Evolutionary conservation across 106 monocot species (phyloP).

Genomic region (Acorus calamus): DNA sequence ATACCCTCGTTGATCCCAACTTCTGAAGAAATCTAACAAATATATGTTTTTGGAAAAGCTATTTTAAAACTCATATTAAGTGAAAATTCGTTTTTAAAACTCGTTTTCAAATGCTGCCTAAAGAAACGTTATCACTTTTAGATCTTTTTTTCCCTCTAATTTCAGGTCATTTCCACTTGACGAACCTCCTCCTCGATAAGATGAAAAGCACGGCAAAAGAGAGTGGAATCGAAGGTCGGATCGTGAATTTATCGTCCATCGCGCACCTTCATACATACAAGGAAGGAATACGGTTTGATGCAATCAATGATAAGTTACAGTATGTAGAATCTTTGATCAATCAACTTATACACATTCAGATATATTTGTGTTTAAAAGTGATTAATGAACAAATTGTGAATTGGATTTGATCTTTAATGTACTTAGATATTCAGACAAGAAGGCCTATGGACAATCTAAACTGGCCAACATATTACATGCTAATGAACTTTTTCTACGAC

Average conservation of each 20-base stretch:
- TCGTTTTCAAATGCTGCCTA: no score
- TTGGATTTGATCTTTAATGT: neutral
- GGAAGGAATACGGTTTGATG: slow-evolving; percentile 57
- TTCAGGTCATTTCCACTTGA: slow-evolving; percentile 80
- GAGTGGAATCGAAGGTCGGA: slow-evolving; percentile 64
- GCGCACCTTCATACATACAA: slow-evolving; percentile 45
- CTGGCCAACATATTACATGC: slow-evolving; percentile 82
- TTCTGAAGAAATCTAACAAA: no score
- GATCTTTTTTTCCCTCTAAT: neutral
- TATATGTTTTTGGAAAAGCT: no score
- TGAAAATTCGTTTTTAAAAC: no score
- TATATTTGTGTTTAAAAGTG: no score
- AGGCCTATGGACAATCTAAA: slow-evolving; percentile 81
- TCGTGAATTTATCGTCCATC: slow-evolving; percentile 80
- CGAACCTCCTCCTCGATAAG: slow-evolving; percentile 79
- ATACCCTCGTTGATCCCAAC: no score
- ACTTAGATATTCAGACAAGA: slow-evolving; percentile 56
- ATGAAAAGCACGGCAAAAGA: slow-evolving; percentile 61
- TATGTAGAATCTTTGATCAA: slow-evolving; percentile 5
- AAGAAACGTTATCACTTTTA: no score
- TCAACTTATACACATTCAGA: neutral
- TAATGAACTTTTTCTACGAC: slow-evolving; percentile 54
- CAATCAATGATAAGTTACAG: slow-evolving; percentile 37
- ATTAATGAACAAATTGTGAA: no score
- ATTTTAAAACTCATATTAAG: no score